Base-by-base conservation (phyloP, 108 stramenopile species). In the Stephanodiscus minutulus region DNA sequence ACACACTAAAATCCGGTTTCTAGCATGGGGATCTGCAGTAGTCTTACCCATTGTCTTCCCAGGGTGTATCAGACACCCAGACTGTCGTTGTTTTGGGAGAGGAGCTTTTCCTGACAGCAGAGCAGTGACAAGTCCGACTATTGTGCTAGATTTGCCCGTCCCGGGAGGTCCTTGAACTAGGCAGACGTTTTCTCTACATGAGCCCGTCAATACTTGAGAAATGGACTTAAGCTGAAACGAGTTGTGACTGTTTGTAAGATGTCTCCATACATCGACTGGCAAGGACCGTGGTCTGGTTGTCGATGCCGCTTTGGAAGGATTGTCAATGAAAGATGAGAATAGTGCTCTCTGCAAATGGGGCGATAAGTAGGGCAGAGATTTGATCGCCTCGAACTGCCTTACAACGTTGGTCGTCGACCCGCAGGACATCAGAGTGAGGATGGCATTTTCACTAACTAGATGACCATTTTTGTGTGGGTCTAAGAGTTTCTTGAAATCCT, bases 101-200 rank as follows among this genome's bases (percentile, higher is more conserved):
- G 81, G 77, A 41, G 64, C 67, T 73, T 74, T 74, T 1, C 77
- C 81, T 29, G 72, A 73, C 22, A 82, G 82, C 21, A 92, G 67
- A n/a, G 86, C 75, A 41, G 89, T 87, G 17, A 94, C 83, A 11
- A 91, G 64, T 41, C 85, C 89, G 33, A 84, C 64, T 20, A 94
- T 57, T 6, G 93, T 92, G 10, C 83, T 81, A 22, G 87, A 87
- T 65, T 91, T 91, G 6, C 90, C 90, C 1, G 88, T 87, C 0
- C 88, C 85, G 11, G 81, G 85, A 0, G 81, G 70, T 0, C 85
- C 86, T 74, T 87, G 86, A 28, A 87, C 47, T 1, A 87, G 71
- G 12, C 57, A 58, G 13, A 73, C 37, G 31, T 73, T 73, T 29
- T 73, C 66, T 43, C 24, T 73, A 21, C 66, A 68, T 8, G 54